These are phyloP conservation scores for Cystobasidium pallidum DNA, from an alignment of 1,284 basidiomycete species.

Conservation along the genomic window DNA sequence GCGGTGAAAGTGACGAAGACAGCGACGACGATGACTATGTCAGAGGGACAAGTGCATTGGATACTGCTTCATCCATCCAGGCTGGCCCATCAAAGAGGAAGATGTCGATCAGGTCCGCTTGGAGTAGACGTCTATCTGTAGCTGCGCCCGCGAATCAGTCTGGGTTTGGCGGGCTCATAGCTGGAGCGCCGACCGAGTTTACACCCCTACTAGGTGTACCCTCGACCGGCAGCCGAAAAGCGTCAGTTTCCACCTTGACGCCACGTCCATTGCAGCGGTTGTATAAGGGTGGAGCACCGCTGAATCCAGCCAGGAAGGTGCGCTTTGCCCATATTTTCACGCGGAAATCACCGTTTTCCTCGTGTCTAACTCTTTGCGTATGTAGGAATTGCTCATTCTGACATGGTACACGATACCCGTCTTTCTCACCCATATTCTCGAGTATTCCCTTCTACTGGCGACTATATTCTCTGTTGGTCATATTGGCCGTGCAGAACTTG, in stretches of 20 bases:
- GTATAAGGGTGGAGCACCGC: slow-evolving; percentile 31
- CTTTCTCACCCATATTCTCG: slow-evolving; percentile 45
- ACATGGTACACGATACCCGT: slow-evolving; percentile 45
- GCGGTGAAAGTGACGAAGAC: slow-evolving; percentile 27
- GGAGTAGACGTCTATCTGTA: slow-evolving; percentile 11
- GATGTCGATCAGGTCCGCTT: slow-evolving; percentile 4
- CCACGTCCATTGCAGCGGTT: slow-evolving; percentile 31
- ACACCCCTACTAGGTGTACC: slow-evolving; percentile 27
- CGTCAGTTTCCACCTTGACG: slow-evolving; percentile 37
- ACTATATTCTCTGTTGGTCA: slow-evolving; percentile 51
- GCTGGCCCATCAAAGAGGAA: slow-evolving; percentile 1
- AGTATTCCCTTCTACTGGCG: slow-evolving; percentile 48
- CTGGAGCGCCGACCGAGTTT: slow-evolving; percentile 5
- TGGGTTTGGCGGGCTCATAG: not conserved
- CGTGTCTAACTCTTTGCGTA: too few relatives aligned
- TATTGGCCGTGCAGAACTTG: slow-evolving; percentile 52
- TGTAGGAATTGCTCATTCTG: slow-evolving; percentile 40
- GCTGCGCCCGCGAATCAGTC: not conserved
- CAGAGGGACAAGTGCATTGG: not conserved
- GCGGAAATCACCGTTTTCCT: too few relatives aligned
- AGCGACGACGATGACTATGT: slow-evolving; percentile 21
- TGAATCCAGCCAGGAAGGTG: slow-evolving; percentile 31
- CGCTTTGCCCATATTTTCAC: not conserved
- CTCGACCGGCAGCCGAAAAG: not conserved
- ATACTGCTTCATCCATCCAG: not conserved